Evolutionary conservation across 495 filamentous ascomycete genomes (phyloP), one percentile per base, ranked within the genome.

Genomic region (Penicillium manginii): DNA sequence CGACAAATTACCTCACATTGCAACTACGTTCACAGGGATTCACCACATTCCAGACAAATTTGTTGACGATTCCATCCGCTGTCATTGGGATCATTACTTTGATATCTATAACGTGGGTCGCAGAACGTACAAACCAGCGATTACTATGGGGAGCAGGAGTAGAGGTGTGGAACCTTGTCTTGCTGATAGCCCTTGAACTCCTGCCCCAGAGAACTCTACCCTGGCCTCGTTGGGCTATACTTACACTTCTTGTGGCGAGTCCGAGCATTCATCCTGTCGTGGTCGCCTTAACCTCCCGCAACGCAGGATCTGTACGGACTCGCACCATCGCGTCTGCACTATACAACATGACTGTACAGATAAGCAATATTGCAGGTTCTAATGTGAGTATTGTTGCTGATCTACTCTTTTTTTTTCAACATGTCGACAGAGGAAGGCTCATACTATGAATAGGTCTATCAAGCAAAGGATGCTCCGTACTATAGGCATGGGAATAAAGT

Each of bases 331-430:
- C 79, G 12, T 79, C 82, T 51, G 75, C 78, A 1, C 18, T 89
- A 15, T 92, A 92, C 69, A 91, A 91, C 74, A 90, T 91, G 87
- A 79, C 74, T 35, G 84, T 91, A 1, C 88, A 91, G 65, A 71
- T 78, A 12, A 83, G 76, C 18, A 83, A 88, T 50, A 83, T 88
- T 50, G 62, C 75, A 2, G 78, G 81, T 45, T 35, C 54, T 35
- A 88, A 89, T 68, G 81, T 83, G 58, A 65, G 74, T 70, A 32
- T 21, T 26, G 31, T 11, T 37, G 35, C 35, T 37, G 35, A 2
- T n/a, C 9, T 6, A 1, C 26, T 8, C 35, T 37, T 37, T 11
- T n/a, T 37, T 11, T 12, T n/a, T 6, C 1, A 12, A n/a, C 5
- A n/a, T 11, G 35, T 1, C 6, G 35, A 37, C 15, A 37, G 6